Percentiles rank a stretch among this genome's conserved stretches.
phyloP scores from a whole-genome alignment of 2,329 filamentous ascomycete species.

The Diaporthe eres region DNA sequence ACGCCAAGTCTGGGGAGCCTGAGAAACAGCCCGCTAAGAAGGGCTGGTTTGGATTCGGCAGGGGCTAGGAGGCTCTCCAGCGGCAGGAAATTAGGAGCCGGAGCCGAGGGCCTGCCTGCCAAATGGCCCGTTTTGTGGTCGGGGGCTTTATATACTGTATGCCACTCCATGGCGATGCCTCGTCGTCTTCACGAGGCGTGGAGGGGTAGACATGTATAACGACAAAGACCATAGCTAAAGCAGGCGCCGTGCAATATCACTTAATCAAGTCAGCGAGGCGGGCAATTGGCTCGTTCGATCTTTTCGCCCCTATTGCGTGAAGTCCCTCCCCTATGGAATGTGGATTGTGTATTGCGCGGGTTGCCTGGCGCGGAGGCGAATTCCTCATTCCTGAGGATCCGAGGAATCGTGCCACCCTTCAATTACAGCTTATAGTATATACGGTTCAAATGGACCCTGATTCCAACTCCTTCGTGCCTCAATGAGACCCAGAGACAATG shows the following conservation, averaged over 20 bases:
- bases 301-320: constrained; percentile 5
- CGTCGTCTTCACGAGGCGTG: background rate
- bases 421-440: background rate
- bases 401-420: background rate
- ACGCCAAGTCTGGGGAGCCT: constrained; percentile 50
- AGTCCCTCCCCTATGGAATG: constrained; percentile 13
- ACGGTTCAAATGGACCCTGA: background rate
- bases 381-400: constrained; percentile 11
- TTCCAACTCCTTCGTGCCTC: background rate
- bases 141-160: background rate
- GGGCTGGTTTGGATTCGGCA: constrained; percentile 84
- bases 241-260: background rate
- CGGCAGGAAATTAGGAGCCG: constrained; percentile 32
- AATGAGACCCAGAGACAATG: constrained; percentile 1
- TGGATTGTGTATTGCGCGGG: constrained; percentile 12
- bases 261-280: background rate
- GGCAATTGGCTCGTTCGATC: background rate
- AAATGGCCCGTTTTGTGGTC: background rate
- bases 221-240: constrained; percentile 1
- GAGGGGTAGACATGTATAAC: background rate
- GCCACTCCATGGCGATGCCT: constrained; percentile 14
- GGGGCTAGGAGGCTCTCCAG: constrained; percentile 51
- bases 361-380: constrained; percentile 2
- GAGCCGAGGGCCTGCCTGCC: constrained; percentile 15
- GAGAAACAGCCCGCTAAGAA: constrained; percentile 71